A percentile compares a stretch with the other conserved stretches of the same genome.
Evolutionary conservation across 805 yeast genomes (phyloP).

Genomic region (Candida silvicultrix): DNA sequence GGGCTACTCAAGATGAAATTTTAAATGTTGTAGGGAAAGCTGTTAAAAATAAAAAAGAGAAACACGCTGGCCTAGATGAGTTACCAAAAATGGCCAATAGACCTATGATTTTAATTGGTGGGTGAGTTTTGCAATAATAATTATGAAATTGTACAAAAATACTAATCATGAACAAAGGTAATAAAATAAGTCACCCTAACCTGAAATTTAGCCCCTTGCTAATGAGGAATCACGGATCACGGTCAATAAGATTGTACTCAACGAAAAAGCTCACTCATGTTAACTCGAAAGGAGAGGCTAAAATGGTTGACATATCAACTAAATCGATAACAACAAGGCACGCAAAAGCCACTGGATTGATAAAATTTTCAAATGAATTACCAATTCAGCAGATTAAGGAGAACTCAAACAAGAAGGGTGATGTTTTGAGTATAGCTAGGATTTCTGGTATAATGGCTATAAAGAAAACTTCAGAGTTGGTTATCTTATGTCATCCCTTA

Average conservation of each 20-base stretch:
- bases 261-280: conserved; percentile 29
- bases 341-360: conserved; percentile 38
- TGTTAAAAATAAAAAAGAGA: conserved; percentile 38
- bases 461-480: conserved; percentile 38
- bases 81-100: conserved; percentile 40
- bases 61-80: conserved; percentile 46
- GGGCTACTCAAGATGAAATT: conserved; percentile 29
- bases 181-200: not conserved
- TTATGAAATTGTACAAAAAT: not conserved
- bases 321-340: conserved; percentile 33
- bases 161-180: not conserved
- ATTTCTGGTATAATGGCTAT: conserved; percentile 48
- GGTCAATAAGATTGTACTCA: conserved; percentile 2
- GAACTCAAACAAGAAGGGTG: conserved; percentile 43
- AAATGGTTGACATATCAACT: conserved; percentile 42
- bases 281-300: conserved; percentile 33
- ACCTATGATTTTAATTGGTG: conserved; percentile 54
- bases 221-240: not conserved
- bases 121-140: conserved; percentile 24
- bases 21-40: conserved; percentile 36
- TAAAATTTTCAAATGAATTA: conserved; percentile 29
- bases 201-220: not conserved
- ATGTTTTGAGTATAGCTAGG: conserved; percentile 40
- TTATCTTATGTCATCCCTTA: conserved; percentile 48
- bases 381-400: conserved; percentile 27